Percentiles rank a stretch among this genome's conserved stretches.
phyloP scores from a whole-genome alignment of 257 asterid species.

The Forsythia viridissima region DNA sequence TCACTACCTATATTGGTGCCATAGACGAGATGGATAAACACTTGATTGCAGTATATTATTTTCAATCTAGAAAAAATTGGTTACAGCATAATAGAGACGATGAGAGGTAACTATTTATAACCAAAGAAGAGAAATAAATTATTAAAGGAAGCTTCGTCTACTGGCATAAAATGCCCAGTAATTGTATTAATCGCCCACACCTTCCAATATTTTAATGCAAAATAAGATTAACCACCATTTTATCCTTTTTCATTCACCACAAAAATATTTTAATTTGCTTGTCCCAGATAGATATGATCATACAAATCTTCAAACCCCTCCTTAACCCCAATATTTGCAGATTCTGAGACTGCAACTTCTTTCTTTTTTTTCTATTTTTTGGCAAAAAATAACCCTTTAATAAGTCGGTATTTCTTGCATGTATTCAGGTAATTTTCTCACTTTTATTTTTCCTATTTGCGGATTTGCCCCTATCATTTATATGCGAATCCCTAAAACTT shows the following conservation, averaged over 20 bases:
- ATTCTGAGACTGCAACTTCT: constrained; percentile 17
- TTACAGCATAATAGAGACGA: no score
- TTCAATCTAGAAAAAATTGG: no score
- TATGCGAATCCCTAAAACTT: constrained; percentile 27
- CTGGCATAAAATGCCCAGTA: background rate
- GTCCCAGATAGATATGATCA: constrained; percentile 7
- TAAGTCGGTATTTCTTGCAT: constrained; percentile 19
- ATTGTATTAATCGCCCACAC: background rate
- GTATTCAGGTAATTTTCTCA: constrained; percentile 6
- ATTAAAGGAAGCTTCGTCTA: background rate
- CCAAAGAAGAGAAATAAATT: background rate
- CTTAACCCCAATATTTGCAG: constrained; percentile 11
- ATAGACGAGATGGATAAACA: no score
- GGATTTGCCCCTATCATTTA: constrained; percentile 20
- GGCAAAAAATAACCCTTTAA: background rate
- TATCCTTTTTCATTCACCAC: constrained; percentile 15
- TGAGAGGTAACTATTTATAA: no score
- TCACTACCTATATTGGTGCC: no score
- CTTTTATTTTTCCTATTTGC: background rate
- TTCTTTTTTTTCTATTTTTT: background rate
- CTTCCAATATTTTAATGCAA: background rate
- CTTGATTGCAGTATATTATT: no score
- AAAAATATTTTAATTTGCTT: constrained; percentile 7
- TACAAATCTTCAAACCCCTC: constrained; percentile 11
- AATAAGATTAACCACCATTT: background rate